phyloP scores from a whole-genome alignment of 495 filamentous ascomycete genomes.

The Penicillium coprophilum region DNA sequence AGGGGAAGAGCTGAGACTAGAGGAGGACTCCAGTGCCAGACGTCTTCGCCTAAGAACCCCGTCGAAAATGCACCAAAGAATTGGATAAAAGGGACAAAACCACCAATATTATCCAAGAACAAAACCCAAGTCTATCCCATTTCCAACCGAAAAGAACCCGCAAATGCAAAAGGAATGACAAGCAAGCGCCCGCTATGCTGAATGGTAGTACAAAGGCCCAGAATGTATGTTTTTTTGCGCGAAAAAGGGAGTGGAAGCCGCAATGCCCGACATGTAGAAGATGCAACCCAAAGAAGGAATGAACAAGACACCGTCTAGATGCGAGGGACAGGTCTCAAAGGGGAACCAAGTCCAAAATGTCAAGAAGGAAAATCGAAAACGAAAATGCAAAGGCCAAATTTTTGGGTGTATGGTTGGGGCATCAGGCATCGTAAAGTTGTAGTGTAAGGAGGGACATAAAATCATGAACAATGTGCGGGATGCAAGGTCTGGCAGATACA shows the following conservation, averaged over 20 bases:
- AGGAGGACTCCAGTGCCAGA: not conserved
- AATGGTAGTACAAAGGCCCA: conserved; percentile 42
- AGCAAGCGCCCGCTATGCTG: conserved; percentile 47
- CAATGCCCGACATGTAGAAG: conserved; percentile 35
- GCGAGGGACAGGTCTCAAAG: conserved; percentile 23
- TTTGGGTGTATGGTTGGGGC: conserved; percentile 27
- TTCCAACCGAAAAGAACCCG: conserved; percentile 37
- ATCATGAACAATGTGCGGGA: conserved; percentile 33
- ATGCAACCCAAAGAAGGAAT: conserved; percentile 42
- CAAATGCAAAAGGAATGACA: conserved; percentile 47
- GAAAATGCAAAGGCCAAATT: conserved; percentile 16
- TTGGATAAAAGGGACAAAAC: conserved; percentile 8
- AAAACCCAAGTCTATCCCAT: conserved; percentile 23
- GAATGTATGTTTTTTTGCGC: conserved; percentile 15
- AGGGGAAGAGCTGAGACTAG: conserved; percentile 1
- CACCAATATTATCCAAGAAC: conserved; percentile 22
- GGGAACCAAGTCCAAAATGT: conserved; percentile 15
- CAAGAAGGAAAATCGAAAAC: conserved; percentile 17
- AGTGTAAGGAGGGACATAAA: conserved; percentile 44
- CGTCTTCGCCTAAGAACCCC: not conserved
- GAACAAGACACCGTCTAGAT: conserved; percentile 44
- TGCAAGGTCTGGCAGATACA: not conserved
- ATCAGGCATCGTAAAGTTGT: conserved; percentile 35
- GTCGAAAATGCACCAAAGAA: not conserved
- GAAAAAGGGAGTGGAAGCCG: conserved; percentile 40